phyloP scores from a whole-genome alignment of 768 basidiomycete genomes.

The Phanerochaete sordida region DNA sequence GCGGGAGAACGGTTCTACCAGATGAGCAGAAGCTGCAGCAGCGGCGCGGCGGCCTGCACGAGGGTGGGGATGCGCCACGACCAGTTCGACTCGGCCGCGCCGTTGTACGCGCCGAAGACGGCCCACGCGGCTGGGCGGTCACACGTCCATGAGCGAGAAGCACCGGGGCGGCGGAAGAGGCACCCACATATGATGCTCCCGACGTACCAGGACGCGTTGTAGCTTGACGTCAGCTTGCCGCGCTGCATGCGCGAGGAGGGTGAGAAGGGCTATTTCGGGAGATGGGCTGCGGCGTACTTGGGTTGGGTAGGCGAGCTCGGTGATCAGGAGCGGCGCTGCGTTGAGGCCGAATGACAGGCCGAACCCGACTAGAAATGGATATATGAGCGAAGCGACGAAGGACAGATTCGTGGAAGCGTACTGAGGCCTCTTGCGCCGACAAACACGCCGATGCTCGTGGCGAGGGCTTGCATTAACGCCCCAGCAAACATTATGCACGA shows the following conservation, averaged over 20 bases:
- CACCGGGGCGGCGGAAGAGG: slow-evolving; percentile 20
- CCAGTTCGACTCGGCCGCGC: slow-evolving; percentile 37
- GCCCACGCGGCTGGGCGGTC: slow-evolving; percentile 40
- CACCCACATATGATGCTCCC: slow-evolving; percentile 58
- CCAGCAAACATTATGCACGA: slow-evolving; percentile 63
- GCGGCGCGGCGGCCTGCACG: slow-evolving; percentile 55
- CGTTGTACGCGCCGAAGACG: slow-evolving; percentile 39
- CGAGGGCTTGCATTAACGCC: slow-evolving; percentile 50
- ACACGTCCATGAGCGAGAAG: slow-evolving; percentile 4
- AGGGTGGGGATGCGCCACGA: slow-evolving; percentile 67
- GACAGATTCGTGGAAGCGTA: slow-evolving; percentile 24
- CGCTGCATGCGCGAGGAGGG: slow-evolving; percentile 31
- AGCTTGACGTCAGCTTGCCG: slow-evolving; percentile 59
- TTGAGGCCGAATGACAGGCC: slow-evolving; percentile 61
- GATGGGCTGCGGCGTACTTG: slow-evolving; percentile 37
- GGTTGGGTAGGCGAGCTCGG: slow-evolving; percentile 69
- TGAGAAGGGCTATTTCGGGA: not conserved
- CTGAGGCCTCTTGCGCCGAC: slow-evolving; percentile 55
- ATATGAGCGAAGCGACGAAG: slow-evolving; percentile 1
- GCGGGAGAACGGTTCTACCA: slow-evolving; percentile 35
- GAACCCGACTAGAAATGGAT: slow-evolving; percentile 46
- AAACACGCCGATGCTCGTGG: slow-evolving; percentile 46
- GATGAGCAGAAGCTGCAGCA: slow-evolving; percentile 50
- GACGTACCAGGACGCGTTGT: slow-evolving; percentile 74
- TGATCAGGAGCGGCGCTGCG: slow-evolving; percentile 59